Evolutionary conservation across 768 basidiomycete genomes (phyloP).

Genomic region (Mycena maculata): DNA sequence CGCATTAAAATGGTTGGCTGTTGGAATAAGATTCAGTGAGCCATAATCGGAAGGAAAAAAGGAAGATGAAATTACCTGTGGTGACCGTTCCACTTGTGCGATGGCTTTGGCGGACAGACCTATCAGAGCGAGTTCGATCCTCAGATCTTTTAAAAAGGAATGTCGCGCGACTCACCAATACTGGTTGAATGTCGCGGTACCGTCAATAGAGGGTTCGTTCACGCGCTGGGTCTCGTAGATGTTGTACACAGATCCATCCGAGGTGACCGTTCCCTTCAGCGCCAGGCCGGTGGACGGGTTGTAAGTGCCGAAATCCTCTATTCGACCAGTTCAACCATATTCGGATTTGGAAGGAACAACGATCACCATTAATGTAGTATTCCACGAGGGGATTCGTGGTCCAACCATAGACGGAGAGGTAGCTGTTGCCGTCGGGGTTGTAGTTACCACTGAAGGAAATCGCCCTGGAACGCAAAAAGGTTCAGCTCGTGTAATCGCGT

Average conservation of each 20-base stretch:
- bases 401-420: conserved; percentile 46
- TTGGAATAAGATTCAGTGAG: too few relatives aligned
- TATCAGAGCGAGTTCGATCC: too few relatives aligned
- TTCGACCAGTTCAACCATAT: too few relatives aligned
- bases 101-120: conserved; percentile 36
- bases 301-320: conserved; percentile 45
- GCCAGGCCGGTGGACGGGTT: conserved; percentile 41
- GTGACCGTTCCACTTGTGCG: conserved; percentile 36
- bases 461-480: conserved; percentile 28
- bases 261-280: conserved; percentile 44
- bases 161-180: too few relatives aligned
- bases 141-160: too few relatives aligned
- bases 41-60: too few relatives aligned
- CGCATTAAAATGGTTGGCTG: conserved; percentile 46
- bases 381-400: conserved; percentile 47
- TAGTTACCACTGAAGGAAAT: conserved; percentile 42
- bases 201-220: conserved; percentile 49
- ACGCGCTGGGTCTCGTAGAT: conserved; percentile 44
- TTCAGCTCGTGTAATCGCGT: not conserved
- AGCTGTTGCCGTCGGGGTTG: conserved; percentile 45
- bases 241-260: conserved; percentile 47
- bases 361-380: conserved; percentile 50
- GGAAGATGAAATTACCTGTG: too few relatives aligned
- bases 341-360: too few relatives aligned
- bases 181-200: conserved; percentile 49